These are phyloP conservation scores for Macrotyloma uniflorum DNA, from an alignment of 306 rosid species.

Conservation along the genomic window DNA sequence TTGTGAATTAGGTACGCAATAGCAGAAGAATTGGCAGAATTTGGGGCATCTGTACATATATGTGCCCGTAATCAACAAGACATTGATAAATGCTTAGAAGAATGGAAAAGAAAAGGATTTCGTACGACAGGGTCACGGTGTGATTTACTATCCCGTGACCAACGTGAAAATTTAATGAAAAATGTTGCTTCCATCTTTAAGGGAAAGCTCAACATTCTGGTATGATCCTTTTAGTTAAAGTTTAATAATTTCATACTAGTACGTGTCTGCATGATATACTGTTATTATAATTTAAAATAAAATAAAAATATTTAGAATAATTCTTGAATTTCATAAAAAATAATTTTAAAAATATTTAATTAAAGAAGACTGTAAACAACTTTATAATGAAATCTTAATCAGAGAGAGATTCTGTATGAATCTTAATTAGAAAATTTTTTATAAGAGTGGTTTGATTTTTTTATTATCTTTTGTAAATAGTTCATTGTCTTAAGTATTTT, in stretches of 20 bases:
- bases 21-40: slow-evolving; percentile 40
- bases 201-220: slow-evolving; percentile 43
- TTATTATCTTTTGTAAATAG: too few relatives aligned
- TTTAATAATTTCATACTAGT: neutral
- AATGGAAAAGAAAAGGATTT: slow-evolving; percentile 41
- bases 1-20: slow-evolving; percentile 34
- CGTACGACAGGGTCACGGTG: slow-evolving; percentile 28
- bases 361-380: too few relatives aligned
- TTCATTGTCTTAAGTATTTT: too few relatives aligned
- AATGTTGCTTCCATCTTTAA: slow-evolving; percentile 4
- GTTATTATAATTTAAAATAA: too few relatives aligned
- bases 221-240: neutral
- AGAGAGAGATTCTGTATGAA: too few relatives aligned
- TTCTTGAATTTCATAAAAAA: too few relatives aligned
- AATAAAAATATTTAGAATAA: too few relatives aligned
- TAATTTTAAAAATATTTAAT: too few relatives aligned
- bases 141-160: neutral
- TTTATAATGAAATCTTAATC: too few relatives aligned
- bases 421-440: too few relatives aligned
- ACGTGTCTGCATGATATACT: too few relatives aligned
- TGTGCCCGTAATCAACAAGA: slow-evolving; percentile 36
- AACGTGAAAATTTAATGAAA: slow-evolving; percentile 28
- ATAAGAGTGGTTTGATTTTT: too few relatives aligned
- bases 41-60: slow-evolving; percentile 44
- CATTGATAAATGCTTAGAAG: slow-evolving; percentile 26